Evolutionary conservation across 2,329 filamentous ascomycete species (phyloP).

Genomic region (Penicillium brasilianum): DNA sequence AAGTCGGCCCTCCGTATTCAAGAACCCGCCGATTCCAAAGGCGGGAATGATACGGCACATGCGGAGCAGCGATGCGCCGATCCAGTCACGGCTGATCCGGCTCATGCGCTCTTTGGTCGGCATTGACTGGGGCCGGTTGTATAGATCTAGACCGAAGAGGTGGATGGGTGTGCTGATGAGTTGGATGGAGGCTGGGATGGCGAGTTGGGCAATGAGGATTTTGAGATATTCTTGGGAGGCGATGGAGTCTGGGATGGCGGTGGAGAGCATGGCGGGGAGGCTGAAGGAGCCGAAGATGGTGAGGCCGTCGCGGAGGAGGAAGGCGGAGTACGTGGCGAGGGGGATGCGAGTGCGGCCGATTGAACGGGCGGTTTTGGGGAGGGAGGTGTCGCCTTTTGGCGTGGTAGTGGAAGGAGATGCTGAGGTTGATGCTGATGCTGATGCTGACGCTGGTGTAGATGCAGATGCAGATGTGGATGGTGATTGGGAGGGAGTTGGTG

Average conservation of each 20-base stretch:
- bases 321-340: slow-evolving; percentile 60
- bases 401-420: slow-evolving; percentile 11
- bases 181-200: slow-evolving; percentile 78
- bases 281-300: slow-evolving; percentile 70
- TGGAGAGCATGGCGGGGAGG: slow-evolving; percentile 41
- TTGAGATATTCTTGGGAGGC: slow-evolving; percentile 79
- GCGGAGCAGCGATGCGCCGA: slow-evolving; percentile 71
- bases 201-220: slow-evolving; percentile 81
- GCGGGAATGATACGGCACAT: slow-evolving; percentile 85
- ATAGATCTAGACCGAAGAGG: slow-evolving; percentile 80
- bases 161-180: slow-evolving; percentile 80
- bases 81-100: slow-evolving; percentile 74
- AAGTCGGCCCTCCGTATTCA: slow-evolving; percentile 63
- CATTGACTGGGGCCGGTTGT: slow-evolving; percentile 65
- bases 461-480: slow-evolving; percentile 14
- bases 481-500: slow-evolving; percentile 10
- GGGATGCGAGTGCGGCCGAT: slow-evolving; percentile 51
- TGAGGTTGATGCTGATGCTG: slow-evolving; percentile 5
- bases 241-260: slow-evolving; percentile 72
- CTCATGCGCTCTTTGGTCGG: slow-evolving; percentile 62
- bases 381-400: slow-evolving; percentile 18
- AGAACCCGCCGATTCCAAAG: slow-evolving; percentile 84
- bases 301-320: slow-evolving; percentile 77
- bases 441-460: slow-evolving; percentile 5
- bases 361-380: slow-evolving; percentile 33